Conservation (phyloP, 1,139 yeast genomes). For the Diutina ranongensis region DNA sequence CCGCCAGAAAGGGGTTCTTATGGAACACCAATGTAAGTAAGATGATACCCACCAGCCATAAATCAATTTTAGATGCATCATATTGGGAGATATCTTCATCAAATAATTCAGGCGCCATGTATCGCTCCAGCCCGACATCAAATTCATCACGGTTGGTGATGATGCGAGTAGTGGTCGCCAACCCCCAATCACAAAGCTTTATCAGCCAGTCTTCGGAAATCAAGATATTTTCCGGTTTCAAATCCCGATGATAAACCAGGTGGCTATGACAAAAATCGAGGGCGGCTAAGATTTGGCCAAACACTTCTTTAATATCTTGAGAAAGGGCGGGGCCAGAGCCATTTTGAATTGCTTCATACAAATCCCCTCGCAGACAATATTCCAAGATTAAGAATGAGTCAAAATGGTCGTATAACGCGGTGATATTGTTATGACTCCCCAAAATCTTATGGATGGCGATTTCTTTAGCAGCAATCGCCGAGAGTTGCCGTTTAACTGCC, state of each 20-base stretch:
- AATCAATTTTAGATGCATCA: constrained; percentile 79
- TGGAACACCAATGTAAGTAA: constrained; percentile 79
- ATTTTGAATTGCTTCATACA: constrained; percentile 83
- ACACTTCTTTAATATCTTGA: constrained; percentile 62
- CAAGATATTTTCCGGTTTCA: constrained; percentile 82
- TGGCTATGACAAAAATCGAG: constrained; percentile 64
- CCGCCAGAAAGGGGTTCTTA: constrained; percentile 80
- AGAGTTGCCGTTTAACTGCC: not conserved
- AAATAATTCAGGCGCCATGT: constrained; percentile 94
- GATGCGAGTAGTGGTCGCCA: constrained; percentile 57
- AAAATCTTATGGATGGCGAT: constrained; percentile 61
- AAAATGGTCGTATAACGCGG: constrained; percentile 62
- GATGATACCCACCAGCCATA: constrained; percentile 90
- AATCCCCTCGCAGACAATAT: constrained; percentile 83
- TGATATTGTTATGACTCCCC: constrained; percentile 55
- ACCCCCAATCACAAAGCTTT: constrained; percentile 86
- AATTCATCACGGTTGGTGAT: constrained; percentile 52
- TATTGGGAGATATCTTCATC: constrained; percentile 51
- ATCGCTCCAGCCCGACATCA: constrained; percentile 89
- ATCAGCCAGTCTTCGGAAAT: constrained; percentile 71
- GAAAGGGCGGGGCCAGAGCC: constrained; percentile 75
- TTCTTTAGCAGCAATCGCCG: constrained; percentile 50
- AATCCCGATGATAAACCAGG: constrained; percentile 75
- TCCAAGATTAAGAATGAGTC: constrained; percentile 77
- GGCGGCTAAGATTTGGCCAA: constrained; percentile 67